Evolutionary conservation across 352 stramenopile genomes (phyloP), one percentile per base, ranked within the genome.

Genomic region (Halophytophthora polymorphica): DNA sequence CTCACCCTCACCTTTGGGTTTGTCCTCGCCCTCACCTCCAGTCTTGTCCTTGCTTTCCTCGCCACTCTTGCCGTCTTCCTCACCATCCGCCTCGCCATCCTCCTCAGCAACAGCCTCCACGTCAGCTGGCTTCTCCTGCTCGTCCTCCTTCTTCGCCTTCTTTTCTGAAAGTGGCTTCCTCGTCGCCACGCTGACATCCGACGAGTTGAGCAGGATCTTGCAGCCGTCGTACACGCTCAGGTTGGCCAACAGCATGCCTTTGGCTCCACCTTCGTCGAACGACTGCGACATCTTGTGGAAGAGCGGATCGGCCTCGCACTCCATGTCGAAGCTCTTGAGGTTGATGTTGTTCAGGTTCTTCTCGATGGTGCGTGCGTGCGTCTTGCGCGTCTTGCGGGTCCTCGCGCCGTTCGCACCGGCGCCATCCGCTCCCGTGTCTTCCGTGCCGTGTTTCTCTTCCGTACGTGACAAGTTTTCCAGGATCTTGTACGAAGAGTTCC

Each of bases 401-500:
- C 35, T 73, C 13, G 53, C 69, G 0, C 62, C 58, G 2, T 54
- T 53, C 21, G 69, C 58, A 12, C 66, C 74, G 0, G 58, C 61
- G 6, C 58, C 71, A 15, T 71, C 65, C 3, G 48, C 61, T 7
- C 38, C 56, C n/a, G 40, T 54, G 41, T 56, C 45, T 4, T 60
- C 48, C 33, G 42, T 41, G 35, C 71, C 71, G 28, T 80, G 71
- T 37, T 86, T 86, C 21, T 83, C 70, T 25, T 83, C 82, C 4
- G 65, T 86, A 40, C 95, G 79, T 38, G 96, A 98, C 14, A 99
- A 72, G 63, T 98, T 99, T 46, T 98, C 96, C n/a, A 99, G 60
- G 14, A 99, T 97, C 51, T 98, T 97, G 69, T 98, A 98, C 41
- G 90, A 98, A 42, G 90, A 97, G 34, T 96, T 90, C 79, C 96